Conservation (phyloP, 2,329 filamentous ascomycete species). For the Cladosporium austrohemisphaericum region DNA sequence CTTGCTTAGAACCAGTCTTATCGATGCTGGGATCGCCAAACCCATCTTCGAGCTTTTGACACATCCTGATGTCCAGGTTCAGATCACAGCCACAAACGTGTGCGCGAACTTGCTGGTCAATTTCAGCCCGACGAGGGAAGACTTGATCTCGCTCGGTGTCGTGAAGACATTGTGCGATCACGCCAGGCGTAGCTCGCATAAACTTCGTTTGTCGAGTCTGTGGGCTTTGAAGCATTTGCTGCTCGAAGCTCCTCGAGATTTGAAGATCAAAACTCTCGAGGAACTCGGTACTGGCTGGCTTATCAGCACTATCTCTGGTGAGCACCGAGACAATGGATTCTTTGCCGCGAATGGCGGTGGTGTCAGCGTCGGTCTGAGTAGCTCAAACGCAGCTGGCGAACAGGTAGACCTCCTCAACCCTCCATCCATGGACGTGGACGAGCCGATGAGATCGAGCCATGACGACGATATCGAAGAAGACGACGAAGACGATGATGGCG, state of each 20-base stretch:
- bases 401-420: slow-evolving; percentile 59
- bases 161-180: slow-evolving; percentile 77
- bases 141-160: slow-evolving; percentile 69
- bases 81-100: slow-evolving; percentile 78
- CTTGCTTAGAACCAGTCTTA: slow-evolving; percentile 77
- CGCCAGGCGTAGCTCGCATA: slow-evolving; percentile 74
- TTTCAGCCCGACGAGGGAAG: slow-evolving; percentile 85
- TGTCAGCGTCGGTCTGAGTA: slow-evolving; percentile 33
- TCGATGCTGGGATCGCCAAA: slow-evolving; percentile 76
- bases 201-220: slow-evolving; percentile 76
- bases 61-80: slow-evolving; percentile 72
- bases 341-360: slow-evolving; percentile 45
- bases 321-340: slow-evolving; percentile 35
- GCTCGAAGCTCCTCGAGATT: slow-evolving; percentile 63
- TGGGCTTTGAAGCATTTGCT: slow-evolving; percentile 95
- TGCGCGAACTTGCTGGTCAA: slow-evolving; percentile 83
- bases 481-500: slow-evolving; percentile 42
- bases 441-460: slow-evolving; percentile 20
- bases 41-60: slow-evolving; percentile 73
- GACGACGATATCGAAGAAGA: slow-evolving; percentile 24
- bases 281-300: slow-evolving; percentile 77
- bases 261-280: slow-evolving; percentile 74
- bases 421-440: slow-evolving; percentile 33
- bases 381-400: slow-evolving; percentile 57
- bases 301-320: slow-evolving; percentile 67